Base-by-base conservation (phyloP, 495 filamentous ascomycete species). In the Venustampulla echinocandica region DNA sequence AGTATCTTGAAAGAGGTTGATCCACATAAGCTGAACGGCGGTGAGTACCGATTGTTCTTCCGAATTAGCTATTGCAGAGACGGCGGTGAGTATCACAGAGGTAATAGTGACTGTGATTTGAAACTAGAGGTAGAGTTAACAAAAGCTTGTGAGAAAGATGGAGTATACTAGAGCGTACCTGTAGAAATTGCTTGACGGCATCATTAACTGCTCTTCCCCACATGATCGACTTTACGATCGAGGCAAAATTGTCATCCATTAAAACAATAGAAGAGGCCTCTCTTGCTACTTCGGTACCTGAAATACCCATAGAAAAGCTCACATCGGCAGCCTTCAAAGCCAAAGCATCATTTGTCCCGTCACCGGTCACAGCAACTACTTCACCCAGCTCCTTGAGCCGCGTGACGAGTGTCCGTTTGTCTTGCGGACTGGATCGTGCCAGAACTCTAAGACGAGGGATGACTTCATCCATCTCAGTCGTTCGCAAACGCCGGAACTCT, bases 311-410 rank as follows among this genome's bases (percentile, higher is more conserved):
- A 5, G 86, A 85, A 58, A 94, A 89, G 53, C 87, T 87, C 27
- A 92, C 77, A 62, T 94, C 86, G 14, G 87, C 84, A 22, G 78
- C 74, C 60, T 86, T 87, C 18, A 94, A 67, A 1, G 84, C 85
- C 1, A 87, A 85, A 3, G 84, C 81, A 61, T 92, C 87, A 58
- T 94, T 94, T 44, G 92, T 86, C 47, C 87, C 87, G 47, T 92
- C 87, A 59, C 87, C 87, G n/a, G 87, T 90, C 74, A 93, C 87
- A 23, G 82, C 85, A n/a, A 93, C 87, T 15, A 82, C 92, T 62
- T 94, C 87, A 10, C 85, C 85, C 21, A 88, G 66, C 47, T 82
- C 82, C 63, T 87, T 89, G 22, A 93, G 71, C 32, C 76, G 71
- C 48, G 74, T 76, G 22, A 93, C 88, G 18, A 94, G 69, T 14